Evolutionary conservation across 2,329 filamentous ascomycete species (phyloP).

Genomic region (Thelonectria discophora): DNA sequence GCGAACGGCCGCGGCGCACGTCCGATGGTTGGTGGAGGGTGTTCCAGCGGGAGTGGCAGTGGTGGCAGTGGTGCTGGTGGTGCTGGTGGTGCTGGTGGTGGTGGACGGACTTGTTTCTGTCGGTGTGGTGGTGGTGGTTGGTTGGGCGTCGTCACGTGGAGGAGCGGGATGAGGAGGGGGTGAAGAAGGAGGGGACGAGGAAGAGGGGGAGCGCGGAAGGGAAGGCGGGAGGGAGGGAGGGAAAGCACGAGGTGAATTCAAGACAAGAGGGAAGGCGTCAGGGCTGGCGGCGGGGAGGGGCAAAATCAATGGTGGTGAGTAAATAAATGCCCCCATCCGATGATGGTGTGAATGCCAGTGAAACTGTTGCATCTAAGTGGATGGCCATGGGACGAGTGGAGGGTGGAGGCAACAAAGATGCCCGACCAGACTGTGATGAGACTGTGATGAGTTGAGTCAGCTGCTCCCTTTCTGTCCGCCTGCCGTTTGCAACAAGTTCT

Average conservation of each 20-base stretch:
- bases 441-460: conserved; percentile 9
- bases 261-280: background rate
- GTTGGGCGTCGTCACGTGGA: conserved; percentile 36
- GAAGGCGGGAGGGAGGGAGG: background rate
- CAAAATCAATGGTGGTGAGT: background rate
- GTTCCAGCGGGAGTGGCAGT: background rate
- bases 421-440: background rate
- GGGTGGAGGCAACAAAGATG: background rate
- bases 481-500: conserved; percentile 1
- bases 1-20: conserved; percentile 20
- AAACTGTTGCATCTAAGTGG: conserved; percentile 2
- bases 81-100: conserved; percentile 15
- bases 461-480: conserved; percentile 1
- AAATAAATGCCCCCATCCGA: background rate
- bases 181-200: background rate
- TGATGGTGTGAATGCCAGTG: conserved; percentile 1
- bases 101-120: conserved; percentile 30
- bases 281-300: background rate
- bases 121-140: conserved; percentile 34
- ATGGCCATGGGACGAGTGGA: background rate
- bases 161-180: conserved; percentile 9
- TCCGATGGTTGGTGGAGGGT: conserved; percentile 30
- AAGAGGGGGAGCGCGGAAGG: too few relatives aligned
- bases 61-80: conserved; percentile 16
- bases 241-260: background rate